Base-by-base conservation (phyloP, 352 stramenopile species). In the Lagenidium giganteum region DNA sequence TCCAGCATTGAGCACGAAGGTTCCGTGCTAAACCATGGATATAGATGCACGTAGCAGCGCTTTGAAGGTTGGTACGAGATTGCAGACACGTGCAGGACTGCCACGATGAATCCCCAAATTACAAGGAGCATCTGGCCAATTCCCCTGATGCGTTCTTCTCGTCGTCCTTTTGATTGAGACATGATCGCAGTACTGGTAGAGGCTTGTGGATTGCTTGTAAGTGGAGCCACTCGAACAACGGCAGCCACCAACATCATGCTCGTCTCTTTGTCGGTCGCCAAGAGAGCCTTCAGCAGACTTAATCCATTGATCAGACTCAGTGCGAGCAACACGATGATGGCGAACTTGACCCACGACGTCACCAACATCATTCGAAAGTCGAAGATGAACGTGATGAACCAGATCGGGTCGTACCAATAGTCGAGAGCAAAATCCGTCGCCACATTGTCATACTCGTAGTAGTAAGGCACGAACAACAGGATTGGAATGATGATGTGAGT, bases 301-400 rank as follows among this genome's bases (percentile, higher is more conserved):
- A 59, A 50, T 13, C 38, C 26, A 18, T 14, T 23, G 30, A 59
- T n/a, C 43, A 59, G 20, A 12, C 42, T 21, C 4, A 59, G 42
- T 3, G 42, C 38, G 17, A 59, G 53, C 8, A 59, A 16, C 13
- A 49, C 18, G n/a, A 42, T 42, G 24, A 30, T 59, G 37, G 45
- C n/a, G 2, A 23, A 36, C n/a, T 50, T 38, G 3, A 45, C 1
- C 36, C 42, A 49, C 4, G 47, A 47, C 1, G 30, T 2, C 18
- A 54, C 38, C 4, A 58, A 23, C 9, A 54, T 28, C 3, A 54
- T 11, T 20, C 47, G 29, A 16, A 54, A 42, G 11, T 54, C 47
- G 47, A 47, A 47, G 2, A 33, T 13, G 0, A 33, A 30, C 18
- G 22, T 47, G 14, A 47, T 21, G 8, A 47, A 30, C 47, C 47